phyloP scores from a whole-genome alignment of 2,329 filamentous ascomycete genomes.

The Colletotrichum sp. region DNA sequence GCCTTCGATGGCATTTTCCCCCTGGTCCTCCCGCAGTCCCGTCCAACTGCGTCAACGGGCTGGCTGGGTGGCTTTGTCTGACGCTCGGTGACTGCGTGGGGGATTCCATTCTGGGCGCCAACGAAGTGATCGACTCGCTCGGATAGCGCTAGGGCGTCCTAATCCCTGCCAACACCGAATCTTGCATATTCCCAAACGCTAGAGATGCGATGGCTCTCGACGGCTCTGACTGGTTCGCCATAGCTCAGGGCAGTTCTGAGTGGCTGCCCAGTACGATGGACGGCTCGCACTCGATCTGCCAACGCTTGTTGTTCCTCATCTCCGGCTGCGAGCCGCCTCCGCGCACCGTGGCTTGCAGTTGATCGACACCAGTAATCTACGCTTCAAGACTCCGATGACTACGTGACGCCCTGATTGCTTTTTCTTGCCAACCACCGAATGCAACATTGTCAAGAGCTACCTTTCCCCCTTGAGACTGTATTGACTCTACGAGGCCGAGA shows the following conservation, averaged over 20 bases:
- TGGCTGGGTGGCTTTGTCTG: neutral
- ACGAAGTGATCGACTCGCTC: conserved; percentile 15
- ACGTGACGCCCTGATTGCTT: neutral
- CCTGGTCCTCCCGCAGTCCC: neutral
- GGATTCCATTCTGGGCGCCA: conserved; percentile 17
- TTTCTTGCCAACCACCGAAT: neutral
- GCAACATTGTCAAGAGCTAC: neutral
- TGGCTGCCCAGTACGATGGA: neutral
- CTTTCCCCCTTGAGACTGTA: neutral
- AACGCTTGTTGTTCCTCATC: neutral
- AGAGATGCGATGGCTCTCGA: conserved; percentile 17
- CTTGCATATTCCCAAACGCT: conserved; percentile 21
- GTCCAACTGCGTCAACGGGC: neutral
- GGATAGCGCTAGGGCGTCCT: conserved; percentile 13
- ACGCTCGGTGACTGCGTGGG: conserved; percentile 15
- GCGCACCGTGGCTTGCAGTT: conserved; percentile 11
- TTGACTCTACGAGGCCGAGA: neutral
- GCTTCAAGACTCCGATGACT: neutral
- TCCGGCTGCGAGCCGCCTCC: neutral
- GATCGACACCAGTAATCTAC: conserved; percentile 2
- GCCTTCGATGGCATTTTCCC: neutral
- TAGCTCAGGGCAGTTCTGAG: conserved; percentile 8
- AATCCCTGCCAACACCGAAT: conserved; percentile 21
- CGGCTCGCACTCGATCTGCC: neutral
- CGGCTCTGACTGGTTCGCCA: conserved; percentile 4